phyloP scores from a whole-genome alignment of 768 basidiomycete species.

The Antrodiella citrinella region DNA sequence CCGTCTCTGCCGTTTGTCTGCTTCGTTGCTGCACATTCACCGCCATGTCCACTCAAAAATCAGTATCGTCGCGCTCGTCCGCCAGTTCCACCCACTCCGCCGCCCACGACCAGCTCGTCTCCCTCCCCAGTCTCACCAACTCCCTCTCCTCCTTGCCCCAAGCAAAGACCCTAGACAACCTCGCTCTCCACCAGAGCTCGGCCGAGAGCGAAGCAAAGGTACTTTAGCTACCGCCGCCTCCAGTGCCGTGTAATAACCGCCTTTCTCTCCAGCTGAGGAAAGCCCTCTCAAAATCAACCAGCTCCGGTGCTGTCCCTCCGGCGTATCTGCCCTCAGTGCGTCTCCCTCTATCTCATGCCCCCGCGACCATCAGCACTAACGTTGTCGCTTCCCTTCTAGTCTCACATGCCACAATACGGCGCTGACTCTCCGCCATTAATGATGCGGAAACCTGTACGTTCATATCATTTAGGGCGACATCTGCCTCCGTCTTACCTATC shows the following conservation, averaged over 20 bases:
- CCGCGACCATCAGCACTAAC: constrained; percentile 1
- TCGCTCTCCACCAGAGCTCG: constrained; percentile 54
- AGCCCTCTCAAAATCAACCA: constrained; percentile 46
- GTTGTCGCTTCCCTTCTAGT: constrained; percentile 9
- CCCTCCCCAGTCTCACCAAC: constrained; percentile 66
- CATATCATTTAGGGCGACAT: background rate
- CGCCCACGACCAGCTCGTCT: constrained; percentile 48
- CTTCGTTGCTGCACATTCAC: background rate
- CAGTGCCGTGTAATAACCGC: constrained; percentile 4
- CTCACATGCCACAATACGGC: constrained; percentile 12
- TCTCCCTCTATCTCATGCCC: constrained; percentile 4
- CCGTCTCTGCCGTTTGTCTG: background rate
- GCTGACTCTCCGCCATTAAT: constrained; percentile 23
- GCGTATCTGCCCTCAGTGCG: constrained; percentile 15
- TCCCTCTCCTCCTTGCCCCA: constrained; percentile 62
- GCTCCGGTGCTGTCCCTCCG: constrained; percentile 16
- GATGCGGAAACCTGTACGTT: constrained; percentile 27
- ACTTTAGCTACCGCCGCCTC: background rate
- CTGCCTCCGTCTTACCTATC: background rate
- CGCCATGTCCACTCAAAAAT: constrained; percentile 11
- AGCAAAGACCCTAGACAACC: constrained; percentile 59
- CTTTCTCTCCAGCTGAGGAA: constrained; percentile 45
- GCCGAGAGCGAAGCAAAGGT: constrained; percentile 77
- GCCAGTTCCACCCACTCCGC: constrained; percentile 33
- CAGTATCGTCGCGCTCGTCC: constrained; percentile 18